These are phyloP conservation scores for Coniferiporia weirii DNA, from an alignment of 1,284 basidiomycete species.

Conservation along the genomic window DNA sequence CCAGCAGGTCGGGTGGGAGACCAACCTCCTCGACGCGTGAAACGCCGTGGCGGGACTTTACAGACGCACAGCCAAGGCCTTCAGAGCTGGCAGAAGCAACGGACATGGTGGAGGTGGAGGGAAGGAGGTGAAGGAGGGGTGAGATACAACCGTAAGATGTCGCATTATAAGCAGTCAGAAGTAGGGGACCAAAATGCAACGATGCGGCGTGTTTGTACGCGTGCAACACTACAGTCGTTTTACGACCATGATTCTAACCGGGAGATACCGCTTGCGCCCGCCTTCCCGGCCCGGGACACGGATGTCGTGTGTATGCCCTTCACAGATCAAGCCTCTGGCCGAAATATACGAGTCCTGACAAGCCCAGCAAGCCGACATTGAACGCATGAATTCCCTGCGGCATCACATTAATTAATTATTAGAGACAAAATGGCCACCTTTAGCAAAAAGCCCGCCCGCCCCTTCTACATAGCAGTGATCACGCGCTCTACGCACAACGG, in stretches of 20 bases:
- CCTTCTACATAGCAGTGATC: neutral
- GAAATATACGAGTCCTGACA: too few species aligned
- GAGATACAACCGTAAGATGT: neutral
- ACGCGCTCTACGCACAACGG: neutral
- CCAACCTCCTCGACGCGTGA: conserved; percentile 10
- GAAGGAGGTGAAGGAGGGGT: neutral
- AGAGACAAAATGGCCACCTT: neutral
- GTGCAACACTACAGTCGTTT: neutral
- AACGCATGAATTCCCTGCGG: too few species aligned
- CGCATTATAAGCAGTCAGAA: neutral
- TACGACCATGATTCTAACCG: neutral
- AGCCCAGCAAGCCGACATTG: too few species aligned
- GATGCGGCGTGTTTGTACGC: neutral
- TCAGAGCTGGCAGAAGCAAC: conserved; percentile 4
- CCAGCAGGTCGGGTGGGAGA: neutral
- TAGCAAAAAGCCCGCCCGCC: neutral
- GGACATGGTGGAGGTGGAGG: conserved; percentile 7
- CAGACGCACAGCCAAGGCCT: neutral
- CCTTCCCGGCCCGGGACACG: too few species aligned
- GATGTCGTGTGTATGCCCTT: too few species aligned
- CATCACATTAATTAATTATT: too few species aligned
- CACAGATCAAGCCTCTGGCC: too few species aligned
- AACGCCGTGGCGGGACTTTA: neutral
- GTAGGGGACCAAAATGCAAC: neutral
- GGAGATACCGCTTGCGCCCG: neutral